Evolutionary conservation across 2,329 filamentous ascomycete genomes (phyloP).

Genomic region (Phaeosphaeriaceae sp.): DNA sequence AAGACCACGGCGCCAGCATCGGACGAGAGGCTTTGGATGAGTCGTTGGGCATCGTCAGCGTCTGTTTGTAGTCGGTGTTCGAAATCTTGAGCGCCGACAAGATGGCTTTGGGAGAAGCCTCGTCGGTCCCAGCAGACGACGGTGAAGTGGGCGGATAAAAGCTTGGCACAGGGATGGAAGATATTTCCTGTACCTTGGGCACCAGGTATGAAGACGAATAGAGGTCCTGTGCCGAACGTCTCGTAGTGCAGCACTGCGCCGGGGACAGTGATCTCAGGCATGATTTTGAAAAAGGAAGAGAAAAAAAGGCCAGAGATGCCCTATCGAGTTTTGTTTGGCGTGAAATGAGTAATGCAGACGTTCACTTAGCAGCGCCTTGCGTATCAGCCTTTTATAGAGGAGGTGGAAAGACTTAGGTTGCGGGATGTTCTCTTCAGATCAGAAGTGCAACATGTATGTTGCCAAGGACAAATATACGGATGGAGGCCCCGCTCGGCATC

Average conservation of each 20-base stretch:
- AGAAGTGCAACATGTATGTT: not conserved
- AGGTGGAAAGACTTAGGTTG: no score
- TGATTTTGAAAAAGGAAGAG: not conserved
- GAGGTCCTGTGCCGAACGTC: slow-evolving; percentile 32
- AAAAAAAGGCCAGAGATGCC: not conserved
- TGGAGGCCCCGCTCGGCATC: not conserved
- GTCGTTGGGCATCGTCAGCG: slow-evolving; percentile 36
- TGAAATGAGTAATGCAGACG: no score
- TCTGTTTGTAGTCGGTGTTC: slow-evolving; percentile 34
- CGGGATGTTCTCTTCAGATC: no score
- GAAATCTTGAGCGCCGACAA: slow-evolving; percentile 31
- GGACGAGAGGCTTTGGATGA: slow-evolving; percentile 17
- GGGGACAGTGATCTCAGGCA: slow-evolving; percentile 22
- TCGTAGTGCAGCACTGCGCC: slow-evolving; percentile 40
- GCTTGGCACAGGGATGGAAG: slow-evolving; percentile 24
- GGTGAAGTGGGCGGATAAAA: slow-evolving; percentile 30
- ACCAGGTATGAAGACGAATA: slow-evolving; percentile 41
- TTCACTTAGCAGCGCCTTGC: no score
- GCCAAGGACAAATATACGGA: not conserved
- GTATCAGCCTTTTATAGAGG: no score
- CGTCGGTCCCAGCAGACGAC: slow-evolving; percentile 41
- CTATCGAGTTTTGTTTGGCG: not conserved
- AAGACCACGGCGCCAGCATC: slow-evolving; percentile 12
- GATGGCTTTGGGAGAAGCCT: slow-evolving; percentile 27
- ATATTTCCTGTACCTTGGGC: slow-evolving; percentile 35